A percentile compares a stretch with the other conserved stretches of the same genome.
Conservation (phyloP, 2,329 filamentous ascomycete species). For the Didymellaceae sp. region DNA sequence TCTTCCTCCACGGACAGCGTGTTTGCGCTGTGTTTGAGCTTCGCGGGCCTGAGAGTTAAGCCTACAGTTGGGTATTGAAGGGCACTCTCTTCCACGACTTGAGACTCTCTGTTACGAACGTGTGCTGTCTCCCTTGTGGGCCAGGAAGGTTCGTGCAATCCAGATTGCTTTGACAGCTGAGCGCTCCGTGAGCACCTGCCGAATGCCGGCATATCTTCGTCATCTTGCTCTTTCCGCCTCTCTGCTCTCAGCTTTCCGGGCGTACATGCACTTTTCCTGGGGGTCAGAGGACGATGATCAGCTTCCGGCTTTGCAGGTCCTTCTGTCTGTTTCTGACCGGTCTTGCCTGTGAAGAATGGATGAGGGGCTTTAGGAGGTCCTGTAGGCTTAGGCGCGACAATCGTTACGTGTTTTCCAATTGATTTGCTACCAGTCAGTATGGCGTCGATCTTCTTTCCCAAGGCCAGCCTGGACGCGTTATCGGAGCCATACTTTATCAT, state of each 20-base stretch:
- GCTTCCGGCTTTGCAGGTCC: constrained; percentile 19
- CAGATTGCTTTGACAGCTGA: constrained; percentile 65
- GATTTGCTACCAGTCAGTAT: constrained; percentile 60
- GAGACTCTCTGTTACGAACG: constrained; percentile 37
- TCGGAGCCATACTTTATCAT: constrained; percentile 66
- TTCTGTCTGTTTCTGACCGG: constrained; percentile 35
- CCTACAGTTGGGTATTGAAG: neutral
- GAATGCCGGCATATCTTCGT: constrained; percentile 26
- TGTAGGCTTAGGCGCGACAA: constrained; percentile 34
- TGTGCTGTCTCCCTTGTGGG: constrained; percentile 66
- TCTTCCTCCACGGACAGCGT: constrained; percentile 33
- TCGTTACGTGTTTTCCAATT: constrained; percentile 24
- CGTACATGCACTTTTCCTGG: constrained; percentile 51
- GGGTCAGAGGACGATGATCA: constrained; percentile 20
- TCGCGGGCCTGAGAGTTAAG: constrained; percentile 29
- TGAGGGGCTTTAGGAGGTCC: constrained; percentile 61
- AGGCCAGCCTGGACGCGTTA: constrained; percentile 50
- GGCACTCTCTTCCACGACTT: neutral
- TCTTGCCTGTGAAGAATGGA: constrained; percentile 72
- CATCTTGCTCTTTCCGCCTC: constrained; percentile 29
- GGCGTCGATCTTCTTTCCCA: constrained; percentile 68
- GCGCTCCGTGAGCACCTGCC: constrained; percentile 26
- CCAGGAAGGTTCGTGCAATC: constrained; percentile 72
- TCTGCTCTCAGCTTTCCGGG: constrained; percentile 55
- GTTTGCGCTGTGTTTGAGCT: constrained; percentile 50